A percentile compares a stretch with the other conserved stretches of the same genome.
Evolutionary conservation across 768 basidiomycete species (phyloP).

Genomic region (Lentinula aciculospora): DNA sequence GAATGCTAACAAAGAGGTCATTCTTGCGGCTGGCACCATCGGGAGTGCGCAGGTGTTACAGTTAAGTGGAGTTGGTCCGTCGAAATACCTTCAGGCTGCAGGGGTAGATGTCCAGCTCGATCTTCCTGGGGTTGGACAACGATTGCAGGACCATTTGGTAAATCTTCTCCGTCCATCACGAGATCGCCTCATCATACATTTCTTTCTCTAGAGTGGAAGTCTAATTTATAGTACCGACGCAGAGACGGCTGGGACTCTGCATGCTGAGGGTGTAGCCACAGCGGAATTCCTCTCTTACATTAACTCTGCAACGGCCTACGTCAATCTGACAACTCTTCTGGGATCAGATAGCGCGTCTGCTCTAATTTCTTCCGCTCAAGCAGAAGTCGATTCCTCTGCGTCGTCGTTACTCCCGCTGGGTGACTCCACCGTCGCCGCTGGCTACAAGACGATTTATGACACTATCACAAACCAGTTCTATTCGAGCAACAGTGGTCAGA

Average conservation of each 20-base stretch:
- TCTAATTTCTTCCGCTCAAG: conserved; percentile 18
- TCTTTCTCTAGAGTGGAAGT: conserved; percentile 23
- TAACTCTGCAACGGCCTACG: conserved; percentile 48
- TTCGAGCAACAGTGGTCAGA: conserved; percentile 37
- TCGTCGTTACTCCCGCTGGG: conserved; percentile 37
- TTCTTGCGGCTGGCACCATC: conserved; percentile 36
- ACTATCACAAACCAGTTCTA: conserved; percentile 33
- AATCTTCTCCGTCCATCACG: conserved; percentile 5
- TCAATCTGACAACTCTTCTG: conserved; percentile 36
- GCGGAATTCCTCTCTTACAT: conserved; percentile 38
- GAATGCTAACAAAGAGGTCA: conserved; percentile 49
- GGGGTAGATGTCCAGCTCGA: conserved; percentile 28
- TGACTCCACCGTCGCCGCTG: conserved; percentile 39
- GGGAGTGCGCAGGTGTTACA: conserved; percentile 36
- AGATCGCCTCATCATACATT: background rate
- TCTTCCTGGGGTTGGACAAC: conserved; percentile 43
- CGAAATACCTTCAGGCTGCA: conserved; percentile 30
- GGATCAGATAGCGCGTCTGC: conserved; percentile 23
- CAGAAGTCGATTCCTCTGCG: conserved; percentile 23
- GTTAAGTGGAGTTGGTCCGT: conserved; percentile 39
- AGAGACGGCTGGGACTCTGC: conserved; percentile 26
- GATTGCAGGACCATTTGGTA: conserved; percentile 41
- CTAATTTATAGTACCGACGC: conserved; percentile 31
- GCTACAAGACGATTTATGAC: conserved; percentile 53
- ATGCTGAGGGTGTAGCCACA: background rate